Percentiles rank a stretch among this genome's conserved stretches.
phyloP scores from a whole-genome alignment of 805 yeast species.

The Candida loeiensis region DNA sequence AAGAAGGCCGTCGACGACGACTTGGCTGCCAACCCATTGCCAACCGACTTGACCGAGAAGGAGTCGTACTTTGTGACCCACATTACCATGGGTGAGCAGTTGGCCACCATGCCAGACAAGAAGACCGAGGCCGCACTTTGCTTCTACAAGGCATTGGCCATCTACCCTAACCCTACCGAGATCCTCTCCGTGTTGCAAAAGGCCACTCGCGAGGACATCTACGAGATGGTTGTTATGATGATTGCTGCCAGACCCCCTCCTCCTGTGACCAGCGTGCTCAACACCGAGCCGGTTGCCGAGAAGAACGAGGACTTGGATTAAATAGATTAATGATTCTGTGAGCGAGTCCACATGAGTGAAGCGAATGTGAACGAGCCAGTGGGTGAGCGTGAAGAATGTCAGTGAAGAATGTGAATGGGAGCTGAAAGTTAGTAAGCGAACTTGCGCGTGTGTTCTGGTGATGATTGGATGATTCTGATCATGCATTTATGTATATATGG shows the following conservation, averaged over 20 bases:
- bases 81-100: slow-evolving; percentile 82
- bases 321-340: slow-evolving; percentile 1
- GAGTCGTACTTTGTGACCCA: slow-evolving; percentile 79
- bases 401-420: too few relatives aligned
- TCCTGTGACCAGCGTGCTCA: slow-evolving; percentile 63
- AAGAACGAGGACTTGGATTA: slow-evolving; percentile 30
- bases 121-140: slow-evolving; percentile 82
- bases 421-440: too few relatives aligned
- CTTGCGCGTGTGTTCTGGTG: too few relatives aligned
- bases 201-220: slow-evolving; percentile 75
- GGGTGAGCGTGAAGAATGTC: too few relatives aligned
- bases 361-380: too few relatives aligned
- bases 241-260: slow-evolving; percentile 88
- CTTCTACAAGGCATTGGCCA: slow-evolving; percentile 89
- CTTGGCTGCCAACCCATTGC: slow-evolving; percentile 69
- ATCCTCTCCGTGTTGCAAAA: slow-evolving; percentile 86
- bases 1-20: slow-evolving; percentile 62
- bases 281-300: slow-evolving; percentile 15
- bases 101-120: slow-evolving; percentile 60
- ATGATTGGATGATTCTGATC: too few relatives aligned
- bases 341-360: too few relatives aligned
- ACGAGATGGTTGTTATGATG: slow-evolving; percentile 82
- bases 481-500: too few relatives aligned
- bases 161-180: slow-evolving; percentile 93
- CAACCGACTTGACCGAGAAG: slow-evolving; percentile 61